These are phyloP conservation scores for Fusarium denticulatum DNA, from an alignment of 2,329 filamentous ascomycete species.

Conservation along the genomic window DNA sequence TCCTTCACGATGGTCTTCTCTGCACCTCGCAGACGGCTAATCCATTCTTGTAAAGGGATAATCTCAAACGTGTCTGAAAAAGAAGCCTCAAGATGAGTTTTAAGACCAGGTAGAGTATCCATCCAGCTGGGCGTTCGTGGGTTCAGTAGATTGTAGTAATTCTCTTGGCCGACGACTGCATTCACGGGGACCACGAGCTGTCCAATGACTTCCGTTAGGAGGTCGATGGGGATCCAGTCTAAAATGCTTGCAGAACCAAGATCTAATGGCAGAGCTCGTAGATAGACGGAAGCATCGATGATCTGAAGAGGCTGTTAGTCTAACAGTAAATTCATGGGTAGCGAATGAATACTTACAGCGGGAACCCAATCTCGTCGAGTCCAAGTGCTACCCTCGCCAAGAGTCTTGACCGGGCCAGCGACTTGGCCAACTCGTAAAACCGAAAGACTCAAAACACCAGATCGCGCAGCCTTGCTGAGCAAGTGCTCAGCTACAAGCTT, in stretches of 20 bases:
- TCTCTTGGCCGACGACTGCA: rapidly evolving
- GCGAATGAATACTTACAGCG: not conserved
- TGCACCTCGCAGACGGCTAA: rapidly evolving
- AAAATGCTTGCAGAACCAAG: not conserved
- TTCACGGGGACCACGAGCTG: not conserved
- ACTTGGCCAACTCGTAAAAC: not conserved
- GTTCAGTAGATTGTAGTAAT: not conserved
- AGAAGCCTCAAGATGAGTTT: not conserved
- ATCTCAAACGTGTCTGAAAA: rapidly evolving
- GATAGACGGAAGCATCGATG: not conserved
- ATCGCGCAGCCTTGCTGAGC: not conserved
- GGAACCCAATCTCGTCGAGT: not conserved
- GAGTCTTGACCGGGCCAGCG: not conserved
- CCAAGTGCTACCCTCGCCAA: not conserved
- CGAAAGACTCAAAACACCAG: not conserved
- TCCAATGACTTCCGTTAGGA: not conserved
- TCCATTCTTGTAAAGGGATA: not conserved
- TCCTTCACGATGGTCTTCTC: not conserved
- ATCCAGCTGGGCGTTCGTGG: not conserved
- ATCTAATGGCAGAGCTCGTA: not conserved
- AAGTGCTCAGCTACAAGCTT: not conserved
- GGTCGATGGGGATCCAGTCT: not conserved
- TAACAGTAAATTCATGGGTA: rapidly evolving
- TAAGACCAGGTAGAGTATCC: not conserved
- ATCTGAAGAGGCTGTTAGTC: not conserved